Evolutionary conservation across 805 yeast species (phyloP), one percentile per base, ranked within the genome.

Genomic region (Lachancea nothofagi): DNA sequence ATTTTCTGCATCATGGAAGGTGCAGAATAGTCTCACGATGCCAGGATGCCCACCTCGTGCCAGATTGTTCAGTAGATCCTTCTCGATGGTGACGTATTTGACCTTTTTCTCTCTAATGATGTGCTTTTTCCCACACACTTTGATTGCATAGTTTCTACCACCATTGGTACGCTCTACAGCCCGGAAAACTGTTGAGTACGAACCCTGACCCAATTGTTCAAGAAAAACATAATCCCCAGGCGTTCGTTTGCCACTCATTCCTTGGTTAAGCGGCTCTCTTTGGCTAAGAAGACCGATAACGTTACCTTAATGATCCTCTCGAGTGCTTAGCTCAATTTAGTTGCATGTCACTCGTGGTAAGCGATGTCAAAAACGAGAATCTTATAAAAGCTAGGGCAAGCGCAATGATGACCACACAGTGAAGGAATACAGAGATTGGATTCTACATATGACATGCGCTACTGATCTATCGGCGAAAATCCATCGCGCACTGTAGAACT

Each of bases 21-120:
- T 93, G 62, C 84, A 93, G 63, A 86, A 85, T 33, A 93, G 67
- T 34, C 89, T 84, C 15, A 93, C 94, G 21, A 93, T 83, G 1
- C 98, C 98, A 0, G 97, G 96, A 57, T 93, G 97, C 41, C 81
- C 80, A 2, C 96, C 96, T 22, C 50, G 50, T 5, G 63, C 59
- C 46, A 93, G 67, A 18, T 90, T 65, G 61, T 88, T 89, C 46
- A 93, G 66, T 1, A 97, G 86, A 41, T 84, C 80, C 59, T 93
- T 93, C 57, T 93, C 98, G 42, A 93, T 90, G 59, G 88, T 88
- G 43, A 93, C 98, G 56, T 93, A 93, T 62, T 93, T 93, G 57
- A 87, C 87, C 61, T 93, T 93, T 57, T 83, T 84, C 62, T 93
- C 98, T 59, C 86, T 80, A 46, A 93, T 94, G 33, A 93, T 93